Base-by-base conservation (phyloP, 768 basidiomycete genomes). In the Tulasnella sp. region DNA sequence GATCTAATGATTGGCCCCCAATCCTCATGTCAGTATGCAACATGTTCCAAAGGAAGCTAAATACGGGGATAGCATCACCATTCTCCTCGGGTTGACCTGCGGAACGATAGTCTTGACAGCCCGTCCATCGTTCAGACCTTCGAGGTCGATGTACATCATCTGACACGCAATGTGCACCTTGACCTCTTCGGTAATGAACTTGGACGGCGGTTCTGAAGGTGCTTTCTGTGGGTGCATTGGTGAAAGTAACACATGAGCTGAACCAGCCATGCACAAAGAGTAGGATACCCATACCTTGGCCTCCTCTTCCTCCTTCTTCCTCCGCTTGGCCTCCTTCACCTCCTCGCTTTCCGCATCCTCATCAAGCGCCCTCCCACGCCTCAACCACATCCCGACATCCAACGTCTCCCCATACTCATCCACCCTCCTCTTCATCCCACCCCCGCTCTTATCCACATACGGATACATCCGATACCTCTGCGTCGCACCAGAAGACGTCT, bases 401-500 rank as follows among this genome's bases (percentile, higher is more conserved):
- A 98, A 76, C 9, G 83, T 86, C 74, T 99, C 96, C 8, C 96
- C 96, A 68, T 90, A 99, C 64, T 88, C 89, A 68, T 99, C 96
- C 21, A 98, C 88, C 64, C 87, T 79, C 64, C 91, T 75, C 67
- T 86, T 89, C 54, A 56, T n/a, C 2, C 54, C 54, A 27, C 19
- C n/a, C n/a, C 45, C 45, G 17, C 54, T 43, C 71, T 89, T 85
- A 72, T 98, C 94, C 27, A 94, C 82, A 64, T 91, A 92, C 0
- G 96, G 96, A 73, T 97, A 98, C 92, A 97, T 97, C 63, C 94
- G 78, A 70, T 88, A 98, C 53, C 96, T 76, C 63, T 87, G 88
- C 15, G 78, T 73, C 64, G 86, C 83, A 9, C 77, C 75, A 12
- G 81, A 81, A 8, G 81, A 74, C 60, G 74, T 84, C 70, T 91